phyloP scores from a whole-genome alignment of 352 stramenopile species.

The Pseudoperonospora humuli region DNA sequence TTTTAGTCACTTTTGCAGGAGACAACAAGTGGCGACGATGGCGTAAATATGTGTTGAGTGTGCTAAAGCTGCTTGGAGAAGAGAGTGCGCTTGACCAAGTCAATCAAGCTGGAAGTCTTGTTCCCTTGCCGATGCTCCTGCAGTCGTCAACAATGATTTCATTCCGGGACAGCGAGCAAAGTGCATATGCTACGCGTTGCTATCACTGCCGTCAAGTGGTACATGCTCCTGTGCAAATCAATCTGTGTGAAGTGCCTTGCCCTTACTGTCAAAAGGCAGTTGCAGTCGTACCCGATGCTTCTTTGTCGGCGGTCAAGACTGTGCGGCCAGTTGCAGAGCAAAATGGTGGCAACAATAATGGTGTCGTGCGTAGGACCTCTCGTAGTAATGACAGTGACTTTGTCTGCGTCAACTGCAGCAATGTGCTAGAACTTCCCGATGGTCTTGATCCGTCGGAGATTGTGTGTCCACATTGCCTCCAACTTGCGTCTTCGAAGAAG shows the following conservation, averaged over 20 bases:
- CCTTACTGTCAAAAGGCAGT: slow-evolving; percentile 39
- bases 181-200: slow-evolving; percentile 35
- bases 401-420: slow-evolving; percentile 52
- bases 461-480: slow-evolving; percentile 57
- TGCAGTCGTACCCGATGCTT: slow-evolving; percentile 25
- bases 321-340: slow-evolving; percentile 26
- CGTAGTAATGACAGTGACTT: slow-evolving; percentile 19
- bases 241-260: slow-evolving; percentile 29
- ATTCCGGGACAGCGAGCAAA: slow-evolving; percentile 13
- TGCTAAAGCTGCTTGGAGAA: slow-evolving; percentile 45
- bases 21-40: slow-evolving; percentile 33
- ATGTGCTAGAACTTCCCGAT: slow-evolving; percentile 38
- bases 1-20: slow-evolving; percentile 28
- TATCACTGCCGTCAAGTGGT: slow-evolving; percentile 53
- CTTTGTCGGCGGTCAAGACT: slow-evolving; percentile 19
- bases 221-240: slow-evolving; percentile 23
- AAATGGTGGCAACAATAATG: slow-evolving; percentile 5
- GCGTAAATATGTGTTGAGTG: slow-evolving; percentile 24
- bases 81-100: slow-evolving; percentile 30
- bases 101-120: slow-evolving; percentile 4
- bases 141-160: slow-evolving; percentile 12
- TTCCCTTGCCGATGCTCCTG: slow-evolving; percentile 8
- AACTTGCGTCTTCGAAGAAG: slow-evolving; percentile 45
- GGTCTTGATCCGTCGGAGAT: slow-evolving; percentile 41
- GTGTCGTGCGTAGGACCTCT: background rate